Percentiles rank a stretch among this genome's conserved stretches.
Evolutionary conservation across 441 rosid species (phyloP).

Genomic region (Geranium incanum): DNA sequence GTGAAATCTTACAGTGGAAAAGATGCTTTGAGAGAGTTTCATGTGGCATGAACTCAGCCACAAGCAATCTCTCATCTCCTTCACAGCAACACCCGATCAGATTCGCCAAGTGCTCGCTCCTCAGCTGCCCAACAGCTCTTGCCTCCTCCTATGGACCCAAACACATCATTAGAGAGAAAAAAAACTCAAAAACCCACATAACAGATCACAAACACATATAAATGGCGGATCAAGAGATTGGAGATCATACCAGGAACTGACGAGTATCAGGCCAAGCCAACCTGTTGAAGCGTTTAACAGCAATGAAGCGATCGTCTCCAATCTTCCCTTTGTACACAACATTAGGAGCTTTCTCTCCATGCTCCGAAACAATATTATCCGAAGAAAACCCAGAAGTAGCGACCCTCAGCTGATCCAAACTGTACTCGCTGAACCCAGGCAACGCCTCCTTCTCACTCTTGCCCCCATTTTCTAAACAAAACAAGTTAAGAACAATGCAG

Average conservation of each 20-base stretch:
- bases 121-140: constrained; percentile 70
- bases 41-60: constrained; percentile 90
- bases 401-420: constrained; percentile 62
- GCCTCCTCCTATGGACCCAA: constrained; percentile 61
- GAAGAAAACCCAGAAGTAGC: constrained; percentile 67
- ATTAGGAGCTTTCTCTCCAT: constrained; percentile 92
- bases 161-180: constrained; percentile 18
- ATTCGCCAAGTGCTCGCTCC: constrained; percentile 68
- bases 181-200: constrained; percentile 17
- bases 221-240: background rate
- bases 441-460: constrained; percentile 5
- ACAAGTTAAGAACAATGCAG: too few relatives aligned
- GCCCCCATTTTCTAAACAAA: constrained; percentile 7
- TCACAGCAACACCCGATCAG: constrained; percentile 87
- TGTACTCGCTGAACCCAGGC: constrained; percentile 50
- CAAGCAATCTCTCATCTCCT: constrained; percentile 86
- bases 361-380: constrained; percentile 82
- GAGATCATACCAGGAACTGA: constrained; percentile 65
- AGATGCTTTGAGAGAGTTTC: constrained; percentile 94
- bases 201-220: background rate
- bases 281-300: constrained; percentile 77
- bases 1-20: constrained; percentile 56
- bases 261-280: constrained; percentile 95
- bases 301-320: constrained; percentile 60
- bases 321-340: constrained; percentile 74